These are phyloP conservation scores for Lentithecium fluviatile DNA, from an alignment of 495 filamentous ascomycete genomes.

Conservation along the genomic window DNA sequence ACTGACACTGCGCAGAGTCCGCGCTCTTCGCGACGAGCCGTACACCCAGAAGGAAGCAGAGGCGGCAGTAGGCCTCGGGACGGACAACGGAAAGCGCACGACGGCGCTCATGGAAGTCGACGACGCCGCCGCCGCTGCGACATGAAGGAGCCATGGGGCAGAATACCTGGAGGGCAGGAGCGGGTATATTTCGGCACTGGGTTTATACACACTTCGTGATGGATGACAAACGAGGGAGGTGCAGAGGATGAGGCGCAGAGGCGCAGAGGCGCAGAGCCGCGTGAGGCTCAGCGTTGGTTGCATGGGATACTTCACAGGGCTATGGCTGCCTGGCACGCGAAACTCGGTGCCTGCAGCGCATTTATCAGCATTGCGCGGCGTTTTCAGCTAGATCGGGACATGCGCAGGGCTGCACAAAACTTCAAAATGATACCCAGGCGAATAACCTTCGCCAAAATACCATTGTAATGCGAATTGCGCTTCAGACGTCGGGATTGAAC, in stretches of 20 bases:
- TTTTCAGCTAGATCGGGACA: slow-evolving; percentile 1
- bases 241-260: too few species aligned
- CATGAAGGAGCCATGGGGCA: background rate
- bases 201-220: background rate
- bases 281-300: background rate
- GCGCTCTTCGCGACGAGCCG: slow-evolving; percentile 72
- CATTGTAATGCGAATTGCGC: background rate
- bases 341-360: background rate
- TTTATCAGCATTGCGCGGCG: slow-evolving; percentile 18
- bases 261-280: too few species aligned
- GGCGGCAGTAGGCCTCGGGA: slow-evolving; percentile 68
- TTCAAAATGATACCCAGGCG: slow-evolving; percentile 22
- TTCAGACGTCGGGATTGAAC: slow-evolving; percentile 12
- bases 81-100: slow-evolving; percentile 58
- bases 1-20: slow-evolving; percentile 54
- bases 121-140: slow-evolving; percentile 9
- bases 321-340: background rate
- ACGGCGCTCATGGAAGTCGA: slow-evolving; percentile 29
- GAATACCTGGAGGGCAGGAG: too few species aligned
- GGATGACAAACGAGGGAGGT: too few species aligned
- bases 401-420: too few species aligned
- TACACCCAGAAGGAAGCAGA: slow-evolving; percentile 85
- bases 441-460: slow-evolving; percentile 2
- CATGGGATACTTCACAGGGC: background rate
- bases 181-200: too few species aligned